Conservation (phyloP, 495 filamentous ascomycete genomes). For the Clavariopsis aquatica region DNA sequence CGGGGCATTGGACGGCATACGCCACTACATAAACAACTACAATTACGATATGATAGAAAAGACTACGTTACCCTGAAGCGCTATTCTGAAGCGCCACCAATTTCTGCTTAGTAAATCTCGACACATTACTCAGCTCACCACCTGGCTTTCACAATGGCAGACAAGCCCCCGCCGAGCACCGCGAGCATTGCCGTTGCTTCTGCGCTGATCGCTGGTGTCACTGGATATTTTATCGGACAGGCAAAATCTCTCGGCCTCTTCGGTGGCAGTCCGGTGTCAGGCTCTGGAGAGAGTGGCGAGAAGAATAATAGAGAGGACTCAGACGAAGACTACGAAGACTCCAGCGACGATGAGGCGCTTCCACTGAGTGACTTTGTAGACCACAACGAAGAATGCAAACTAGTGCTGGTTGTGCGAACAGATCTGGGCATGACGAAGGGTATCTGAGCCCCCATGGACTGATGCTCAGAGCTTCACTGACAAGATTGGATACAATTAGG, state of each 20-base stretch:
- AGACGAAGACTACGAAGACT: constrained; percentile 33
- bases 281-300: background rate
- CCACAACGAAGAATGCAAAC: constrained; percentile 79
- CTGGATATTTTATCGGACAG: constrained; percentile 49
- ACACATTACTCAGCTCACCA: background rate
- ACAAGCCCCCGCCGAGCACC: constrained; percentile 24
- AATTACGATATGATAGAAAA: background rate
- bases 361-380: constrained; percentile 42
- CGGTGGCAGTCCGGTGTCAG: constrained; percentile 25
- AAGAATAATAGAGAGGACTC: constrained; percentile 8
- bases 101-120: background rate
- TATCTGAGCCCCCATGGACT: constrained; percentile 43
- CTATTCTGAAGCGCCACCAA: background rate
- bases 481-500: too few species aligned
- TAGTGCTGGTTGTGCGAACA: constrained; percentile 87
- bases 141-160: constrained; percentile 3
- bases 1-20: background rate
- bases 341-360: constrained; percentile 37
- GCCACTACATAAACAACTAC: background rate
- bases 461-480: background rate
- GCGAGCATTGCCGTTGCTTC: constrained; percentile 45
- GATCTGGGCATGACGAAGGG: constrained; percentile 97
- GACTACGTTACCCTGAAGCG: background rate
- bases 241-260: constrained; percentile 47
- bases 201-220: constrained; percentile 44